Evolutionary conservation across 1,284 basidiomycete species (phyloP).

Genomic region (Pseudozyma thailandica): DNA sequence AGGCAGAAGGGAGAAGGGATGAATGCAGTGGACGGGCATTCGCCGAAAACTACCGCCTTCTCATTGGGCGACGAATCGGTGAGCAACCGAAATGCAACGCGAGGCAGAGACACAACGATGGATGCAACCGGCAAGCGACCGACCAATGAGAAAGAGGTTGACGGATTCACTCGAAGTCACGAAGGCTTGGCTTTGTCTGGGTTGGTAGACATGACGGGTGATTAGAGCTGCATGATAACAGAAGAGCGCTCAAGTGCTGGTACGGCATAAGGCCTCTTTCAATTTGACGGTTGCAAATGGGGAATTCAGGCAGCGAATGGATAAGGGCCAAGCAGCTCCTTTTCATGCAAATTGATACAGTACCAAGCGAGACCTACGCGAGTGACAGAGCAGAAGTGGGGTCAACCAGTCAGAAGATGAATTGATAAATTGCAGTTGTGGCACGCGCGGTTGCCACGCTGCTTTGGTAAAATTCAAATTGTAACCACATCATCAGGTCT

Average conservation of each 20-base stretch:
- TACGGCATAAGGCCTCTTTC: neutral
- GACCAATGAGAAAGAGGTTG: neutral
- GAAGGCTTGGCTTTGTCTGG: neutral
- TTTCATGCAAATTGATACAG: slow-evolving; percentile 15
- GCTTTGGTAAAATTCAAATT: too few relatives aligned
- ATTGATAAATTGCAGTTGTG: slow-evolving; percentile 1
- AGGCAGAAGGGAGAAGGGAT: neutral
- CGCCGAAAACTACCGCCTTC: neutral
- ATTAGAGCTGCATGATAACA: slow-evolving; percentile 5
- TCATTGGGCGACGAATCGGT: neutral
- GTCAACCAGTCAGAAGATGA: slow-evolving; percentile 8
- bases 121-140: neutral
- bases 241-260: neutral
- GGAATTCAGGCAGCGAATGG: neutral
- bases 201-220: neutral
- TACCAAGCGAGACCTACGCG: slow-evolving; percentile 5
- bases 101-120: neutral
- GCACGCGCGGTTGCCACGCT: neutral
- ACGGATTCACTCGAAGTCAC: too few relatives aligned
- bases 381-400: slow-evolving; percentile 10
- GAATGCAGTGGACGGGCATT: neutral
- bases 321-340: neutral
- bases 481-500: too few relatives aligned
- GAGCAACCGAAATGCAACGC: neutral
- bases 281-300: neutral